Conservation (phyloP, 1,284 basidiomycete species). For the Coniferiporia weirii region DNA sequence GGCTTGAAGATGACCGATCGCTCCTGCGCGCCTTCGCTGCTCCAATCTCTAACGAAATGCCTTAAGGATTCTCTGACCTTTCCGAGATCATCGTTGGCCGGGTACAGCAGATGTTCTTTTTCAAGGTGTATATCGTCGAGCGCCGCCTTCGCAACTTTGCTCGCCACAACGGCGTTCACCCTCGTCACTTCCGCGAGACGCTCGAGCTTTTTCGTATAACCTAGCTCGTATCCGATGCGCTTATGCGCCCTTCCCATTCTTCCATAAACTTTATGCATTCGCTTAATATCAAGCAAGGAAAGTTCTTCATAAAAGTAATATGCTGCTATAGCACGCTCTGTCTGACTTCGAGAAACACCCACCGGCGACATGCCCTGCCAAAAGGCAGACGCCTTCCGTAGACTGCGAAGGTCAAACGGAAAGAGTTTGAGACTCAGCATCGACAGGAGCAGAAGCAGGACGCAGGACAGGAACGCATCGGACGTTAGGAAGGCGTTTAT, state of each 20-base stretch:
- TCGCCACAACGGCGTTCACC: constrained; percentile 42
- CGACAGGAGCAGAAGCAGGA: constrained; percentile 4
- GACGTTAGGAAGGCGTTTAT: neutral
- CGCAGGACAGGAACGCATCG: constrained; percentile 3
- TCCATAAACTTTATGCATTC: constrained; percentile 35
- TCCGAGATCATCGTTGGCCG: constrained; percentile 35
- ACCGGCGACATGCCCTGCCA: neutral
- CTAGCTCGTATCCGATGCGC: constrained; percentile 45
- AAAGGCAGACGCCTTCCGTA: neutral
- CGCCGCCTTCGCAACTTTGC: constrained; percentile 43
- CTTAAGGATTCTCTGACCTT: constrained; percentile 53
- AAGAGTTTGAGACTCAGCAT: constrained; percentile 8
- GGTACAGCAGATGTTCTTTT: neutral
- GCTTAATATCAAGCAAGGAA: constrained; percentile 31
- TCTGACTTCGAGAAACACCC: neutral
- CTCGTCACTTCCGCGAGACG: constrained; percentile 38
- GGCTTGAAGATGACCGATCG: constrained; percentile 49
- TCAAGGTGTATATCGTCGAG: constrained; percentile 19
- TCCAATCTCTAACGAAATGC: constrained; percentile 68
- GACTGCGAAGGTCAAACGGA: neutral
- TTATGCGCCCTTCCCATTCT: constrained; percentile 37
- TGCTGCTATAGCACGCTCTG: constrained; percentile 2
- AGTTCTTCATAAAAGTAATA: constrained; percentile 21
- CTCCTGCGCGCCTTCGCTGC: constrained; percentile 46
- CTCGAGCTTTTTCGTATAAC: constrained; percentile 49